Conservation (phyloP, 768 basidiomycete genomes). For the Suillus subalutaceus region DNA sequence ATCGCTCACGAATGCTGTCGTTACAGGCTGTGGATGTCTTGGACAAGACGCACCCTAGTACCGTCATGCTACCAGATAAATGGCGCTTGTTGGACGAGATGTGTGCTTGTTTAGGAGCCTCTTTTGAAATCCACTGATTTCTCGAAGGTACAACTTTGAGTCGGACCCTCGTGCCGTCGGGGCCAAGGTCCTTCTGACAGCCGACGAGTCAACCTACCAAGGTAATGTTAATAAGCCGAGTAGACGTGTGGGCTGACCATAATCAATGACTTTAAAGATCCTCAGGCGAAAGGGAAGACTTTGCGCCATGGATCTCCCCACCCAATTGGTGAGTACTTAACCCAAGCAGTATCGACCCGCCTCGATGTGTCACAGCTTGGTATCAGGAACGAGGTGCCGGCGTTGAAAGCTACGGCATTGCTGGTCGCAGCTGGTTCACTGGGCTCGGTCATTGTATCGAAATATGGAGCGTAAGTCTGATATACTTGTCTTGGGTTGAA, state of each 20-base stretch:
- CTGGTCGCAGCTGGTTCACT: slow-evolving; percentile 86
- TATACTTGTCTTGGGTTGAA: not conserved
- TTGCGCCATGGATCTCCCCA: slow-evolving; percentile 75
- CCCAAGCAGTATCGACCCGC: slow-evolving; percentile 9
- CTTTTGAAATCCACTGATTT: slow-evolving; percentile 14
- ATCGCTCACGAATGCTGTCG: slow-evolving; percentile 17
- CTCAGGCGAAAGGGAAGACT: slow-evolving; percentile 32
- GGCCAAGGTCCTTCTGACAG: slow-evolving; percentile 63
- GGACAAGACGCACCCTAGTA: slow-evolving; percentile 63
- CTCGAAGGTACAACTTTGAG: slow-evolving; percentile 67
- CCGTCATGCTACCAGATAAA: slow-evolving; percentile 48
- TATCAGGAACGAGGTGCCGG: slow-evolving; percentile 79
- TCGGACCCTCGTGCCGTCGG: slow-evolving; percentile 69
- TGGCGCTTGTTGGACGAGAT: slow-evolving; percentile 66
- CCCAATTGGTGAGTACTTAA: slow-evolving; percentile 60
- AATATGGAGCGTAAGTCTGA: slow-evolving; percentile 66
- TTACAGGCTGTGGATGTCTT: slow-evolving; percentile 60
- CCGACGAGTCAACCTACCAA: slow-evolving; percentile 64
- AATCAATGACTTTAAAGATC: slow-evolving; percentile 20
- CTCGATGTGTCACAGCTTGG: slow-evolving; percentile 60
- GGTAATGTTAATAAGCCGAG: slow-evolving; percentile 38
- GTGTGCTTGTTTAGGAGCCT: slow-evolving; percentile 37
- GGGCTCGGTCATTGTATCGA: slow-evolving; percentile 78
- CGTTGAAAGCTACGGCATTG: slow-evolving; percentile 45
- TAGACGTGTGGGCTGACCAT: not conserved